These are phyloP conservation scores for Lepidium sativum DNA, from an alignment of 345 rosid genomes.

Conservation along the genomic window DNA sequence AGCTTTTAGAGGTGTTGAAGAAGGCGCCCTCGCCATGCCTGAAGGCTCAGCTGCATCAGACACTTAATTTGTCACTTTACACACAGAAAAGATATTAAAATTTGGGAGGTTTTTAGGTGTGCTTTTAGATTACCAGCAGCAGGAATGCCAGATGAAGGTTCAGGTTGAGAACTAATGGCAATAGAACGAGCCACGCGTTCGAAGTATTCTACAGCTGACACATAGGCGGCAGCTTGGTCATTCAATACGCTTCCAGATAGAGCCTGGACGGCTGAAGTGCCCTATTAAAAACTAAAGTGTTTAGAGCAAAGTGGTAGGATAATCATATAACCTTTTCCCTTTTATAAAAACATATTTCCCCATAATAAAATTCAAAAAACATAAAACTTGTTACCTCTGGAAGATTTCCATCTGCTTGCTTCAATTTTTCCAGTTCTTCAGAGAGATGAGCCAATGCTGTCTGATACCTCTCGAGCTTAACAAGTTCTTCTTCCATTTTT, in stretches of 20 bases:
- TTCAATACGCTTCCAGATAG: constrained; percentile 64
- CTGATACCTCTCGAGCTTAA: constrained; percentile 61
- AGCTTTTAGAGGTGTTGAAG: constrained; percentile 25
- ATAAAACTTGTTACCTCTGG: constrained; percentile 56
- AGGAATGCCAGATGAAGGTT: constrained; percentile 36
- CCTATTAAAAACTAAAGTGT: constrained; percentile 23
- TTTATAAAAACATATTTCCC: too few relatives aligned
- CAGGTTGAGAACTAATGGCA: constrained; percentile 42
- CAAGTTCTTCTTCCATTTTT: constrained; percentile 46
- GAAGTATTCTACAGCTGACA: constrained; percentile 63
- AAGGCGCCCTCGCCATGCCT: constrained; percentile 35
- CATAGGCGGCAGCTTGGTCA: constrained; percentile 59
- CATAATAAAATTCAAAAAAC: too few relatives aligned
- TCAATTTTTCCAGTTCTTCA: constrained; percentile 65
- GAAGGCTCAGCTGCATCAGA: constrained; percentile 26
- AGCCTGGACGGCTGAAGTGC: constrained; percentile 49
- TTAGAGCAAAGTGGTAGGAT: neutral
- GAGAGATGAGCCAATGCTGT: constrained; percentile 53
- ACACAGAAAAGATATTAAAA: neutral
- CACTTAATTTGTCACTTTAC: neutral
- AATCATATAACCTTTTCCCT: neutral
- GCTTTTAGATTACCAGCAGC: constrained; percentile 1
- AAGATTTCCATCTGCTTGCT: constrained; percentile 61
- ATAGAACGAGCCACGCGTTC: constrained; percentile 52
- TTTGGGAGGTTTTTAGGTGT: neutral